Evolutionary conservation across 2,329 filamentous ascomycete species (phyloP).

Genomic region (Tetracladium maxilliforme): DNA sequence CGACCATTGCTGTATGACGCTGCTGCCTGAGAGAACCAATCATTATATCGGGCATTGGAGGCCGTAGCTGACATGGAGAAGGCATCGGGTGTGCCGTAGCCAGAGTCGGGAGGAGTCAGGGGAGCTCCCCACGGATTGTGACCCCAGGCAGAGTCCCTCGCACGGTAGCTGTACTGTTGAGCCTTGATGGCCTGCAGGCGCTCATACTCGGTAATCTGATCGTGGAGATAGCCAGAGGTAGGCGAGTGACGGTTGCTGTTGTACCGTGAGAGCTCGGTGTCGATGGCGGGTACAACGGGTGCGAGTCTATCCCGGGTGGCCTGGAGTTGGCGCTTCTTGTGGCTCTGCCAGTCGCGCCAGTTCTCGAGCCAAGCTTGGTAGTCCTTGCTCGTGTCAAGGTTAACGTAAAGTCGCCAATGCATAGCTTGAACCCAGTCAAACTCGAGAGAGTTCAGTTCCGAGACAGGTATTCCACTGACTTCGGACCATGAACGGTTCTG

Average conservation of each 20-base stretch:
- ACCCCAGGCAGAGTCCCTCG: slow-evolving; percentile 13
- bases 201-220: slow-evolving; percentile 10
- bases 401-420: slow-evolving; percentile 54
- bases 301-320: slow-evolving; percentile 21
- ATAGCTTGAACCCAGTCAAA: slow-evolving; percentile 54
- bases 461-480: slow-evolving; percentile 56
- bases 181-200: slow-evolving; percentile 11
- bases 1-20: slow-evolving; percentile 24
- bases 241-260: slow-evolving; percentile 28
- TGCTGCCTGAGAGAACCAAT: slow-evolving; percentile 34
- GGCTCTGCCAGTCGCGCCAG: slow-evolving; percentile 47
- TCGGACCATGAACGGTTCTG: slow-evolving; percentile 68
- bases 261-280: slow-evolving; percentile 39
- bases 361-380: slow-evolving; percentile 49
- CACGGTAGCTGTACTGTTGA: too few relatives aligned
- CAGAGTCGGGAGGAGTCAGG: slow-evolving; percentile 35
- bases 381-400: slow-evolving; percentile 45
- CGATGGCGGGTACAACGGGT: slow-evolving; percentile 32
- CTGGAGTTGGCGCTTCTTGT: slow-evolving; percentile 21
- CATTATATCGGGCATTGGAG: slow-evolving; percentile 33
- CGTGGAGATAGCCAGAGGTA: slow-evolving; percentile 31
- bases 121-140: slow-evolving; percentile 17
- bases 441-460: slow-evolving; percentile 53
- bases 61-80: slow-evolving; percentile 27
- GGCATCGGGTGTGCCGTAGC: slow-evolving; percentile 36